Conservation (phyloP, 768 basidiomycete genomes). For the Lactarius hengduanensis region DNA sequence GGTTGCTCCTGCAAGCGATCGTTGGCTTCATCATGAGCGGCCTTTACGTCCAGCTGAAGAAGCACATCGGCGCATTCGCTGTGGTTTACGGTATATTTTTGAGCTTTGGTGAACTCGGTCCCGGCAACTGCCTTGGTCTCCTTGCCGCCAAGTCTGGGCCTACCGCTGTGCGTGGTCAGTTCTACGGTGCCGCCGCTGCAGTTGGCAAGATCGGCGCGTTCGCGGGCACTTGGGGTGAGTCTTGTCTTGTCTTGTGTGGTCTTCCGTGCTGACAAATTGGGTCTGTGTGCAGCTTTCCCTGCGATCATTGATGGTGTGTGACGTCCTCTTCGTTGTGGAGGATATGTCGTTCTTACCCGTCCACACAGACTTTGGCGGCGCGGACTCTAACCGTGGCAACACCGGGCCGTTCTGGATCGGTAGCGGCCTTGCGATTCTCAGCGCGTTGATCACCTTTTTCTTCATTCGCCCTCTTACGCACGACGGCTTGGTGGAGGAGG, state of each 20-base stretch:
- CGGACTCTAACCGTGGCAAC: slow-evolving; percentile 52
- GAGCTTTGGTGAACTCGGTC: slow-evolving; percentile 84
- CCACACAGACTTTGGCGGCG: slow-evolving; percentile 61
- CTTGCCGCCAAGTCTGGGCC: slow-evolving; percentile 84
- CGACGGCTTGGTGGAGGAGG: slow-evolving; percentile 80
- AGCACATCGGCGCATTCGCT: slow-evolving; percentile 72
- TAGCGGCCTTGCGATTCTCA: slow-evolving; percentile 78
- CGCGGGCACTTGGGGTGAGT: slow-evolving; percentile 74
- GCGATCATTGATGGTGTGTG: slow-evolving; percentile 58
- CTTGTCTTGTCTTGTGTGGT: neutral
- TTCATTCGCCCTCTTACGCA: slow-evolving; percentile 71
- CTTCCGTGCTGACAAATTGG: slow-evolving; percentile 1
- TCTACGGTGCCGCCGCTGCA: slow-evolving; percentile 84
- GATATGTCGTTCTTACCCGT: slow-evolving; percentile 15
- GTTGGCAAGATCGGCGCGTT: slow-evolving; percentile 85
- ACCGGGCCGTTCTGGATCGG: slow-evolving; percentile 89
- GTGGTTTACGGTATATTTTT: slow-evolving; percentile 92
- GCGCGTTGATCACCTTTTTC: slow-evolving; percentile 68
- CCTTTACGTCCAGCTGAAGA: slow-evolving; percentile 58
- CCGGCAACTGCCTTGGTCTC: slow-evolving; percentile 84
- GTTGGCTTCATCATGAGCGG: slow-evolving; percentile 92
- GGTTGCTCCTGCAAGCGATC: slow-evolving; percentile 64
- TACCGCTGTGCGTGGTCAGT: slow-evolving; percentile 82
- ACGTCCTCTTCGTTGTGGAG: slow-evolving; percentile 1
- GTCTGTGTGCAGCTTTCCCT: slow-evolving; percentile 51